These are phyloP conservation scores for Thelonectria olida DNA, from an alignment of 2,329 filamentous ascomycete genomes.

Conservation along the genomic window DNA sequence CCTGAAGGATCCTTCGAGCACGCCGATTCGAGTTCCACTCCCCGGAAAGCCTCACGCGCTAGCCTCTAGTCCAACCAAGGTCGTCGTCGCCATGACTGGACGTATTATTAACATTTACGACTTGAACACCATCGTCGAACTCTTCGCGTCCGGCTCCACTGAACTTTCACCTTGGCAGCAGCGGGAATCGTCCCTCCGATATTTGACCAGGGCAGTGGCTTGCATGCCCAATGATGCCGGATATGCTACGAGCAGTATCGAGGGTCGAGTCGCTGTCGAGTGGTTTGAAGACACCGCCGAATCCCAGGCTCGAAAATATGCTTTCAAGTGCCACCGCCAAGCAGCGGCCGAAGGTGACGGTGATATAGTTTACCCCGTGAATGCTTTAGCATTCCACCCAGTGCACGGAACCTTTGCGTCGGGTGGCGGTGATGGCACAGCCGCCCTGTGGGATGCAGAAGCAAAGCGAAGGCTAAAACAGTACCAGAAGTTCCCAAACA, in stretches of 20 bases:
- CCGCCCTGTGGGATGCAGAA: constrained; percentile 92
- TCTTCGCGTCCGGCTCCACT: constrained; percentile 56
- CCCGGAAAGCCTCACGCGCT: constrained; percentile 91
- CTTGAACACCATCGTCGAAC: constrained; percentile 70
- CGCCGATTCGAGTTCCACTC: constrained; percentile 73
- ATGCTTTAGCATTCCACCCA: constrained; percentile 89
- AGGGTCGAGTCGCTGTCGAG: constrained; percentile 94
- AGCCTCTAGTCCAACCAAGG: constrained; percentile 78
- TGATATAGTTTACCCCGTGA: constrained; percentile 91
- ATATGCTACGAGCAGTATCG: constrained; percentile 91
- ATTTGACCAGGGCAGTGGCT: constrained; percentile 90
- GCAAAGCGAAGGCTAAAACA: constrained; percentile 90
- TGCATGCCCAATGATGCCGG: constrained; percentile 98
- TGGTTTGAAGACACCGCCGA: constrained; percentile 94
- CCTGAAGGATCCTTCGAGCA: constrained; percentile 59
- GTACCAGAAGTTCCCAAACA: constrained; percentile 85
- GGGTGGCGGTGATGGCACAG: constrained; percentile 88
- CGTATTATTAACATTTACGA: constrained; percentile 97
- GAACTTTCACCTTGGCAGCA: constrained; percentile 86
- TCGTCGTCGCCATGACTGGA: constrained; percentile 95
- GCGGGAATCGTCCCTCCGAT: constrained; percentile 93
- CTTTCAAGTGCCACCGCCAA: constrained; percentile 97
- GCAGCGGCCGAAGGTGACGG: constrained; percentile 68
- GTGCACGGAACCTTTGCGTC: constrained; percentile 85
- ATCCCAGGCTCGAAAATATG: constrained; percentile 93